Evolutionary conservation across 495 filamentous ascomycete species (phyloP), one percentile per base, ranked within the genome.

Genomic region (Penicillium turbatum): DNA sequence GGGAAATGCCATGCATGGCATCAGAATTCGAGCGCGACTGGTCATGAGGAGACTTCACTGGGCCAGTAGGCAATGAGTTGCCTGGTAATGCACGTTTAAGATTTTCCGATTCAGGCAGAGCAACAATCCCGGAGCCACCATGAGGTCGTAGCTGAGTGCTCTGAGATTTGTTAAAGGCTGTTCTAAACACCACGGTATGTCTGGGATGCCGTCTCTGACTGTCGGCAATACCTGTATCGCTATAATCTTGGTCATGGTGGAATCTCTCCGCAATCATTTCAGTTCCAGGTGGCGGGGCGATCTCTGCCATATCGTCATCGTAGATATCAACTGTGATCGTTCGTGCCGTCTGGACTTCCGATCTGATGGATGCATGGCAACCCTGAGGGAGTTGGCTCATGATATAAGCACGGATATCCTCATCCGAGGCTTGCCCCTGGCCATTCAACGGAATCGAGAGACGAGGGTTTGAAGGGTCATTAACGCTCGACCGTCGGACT

Each of bases 311-410:
- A 16, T 80, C 73, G 26, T 82, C 74, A 37, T 87, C 83, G 15
- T 74, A 82, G 16, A 90, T 80, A 51, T 89, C 85, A 4, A 91
- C 85, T 0, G 85, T 88, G 55, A 90, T 84, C 0, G 80, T 89
- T 44, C 83, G 84, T 4, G 82, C 85, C 6, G 83, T 87, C 16
- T 79, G 75, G 8, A 80, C 72, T 19, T 83, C 80, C 3, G 84
- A 85, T 8, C 75, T 82, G 40, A 90, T 84, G 6, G 84, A 86
- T 32, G 87, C 82, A 45, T 63, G 72, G 40, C 71, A 75, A 16
- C 71, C 72, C 12, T 54, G 65, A 13, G 75, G 74, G 10, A 79
- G 60, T 53, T 79, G 75, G 36, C 64, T 66, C 70, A 75, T 69
- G 13, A 79, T 75, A 49, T 76, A 76, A 19, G 67, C 51, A 12